Conservation (phyloP, 257 asterid genomes). For the Datura wrightii region DNA sequence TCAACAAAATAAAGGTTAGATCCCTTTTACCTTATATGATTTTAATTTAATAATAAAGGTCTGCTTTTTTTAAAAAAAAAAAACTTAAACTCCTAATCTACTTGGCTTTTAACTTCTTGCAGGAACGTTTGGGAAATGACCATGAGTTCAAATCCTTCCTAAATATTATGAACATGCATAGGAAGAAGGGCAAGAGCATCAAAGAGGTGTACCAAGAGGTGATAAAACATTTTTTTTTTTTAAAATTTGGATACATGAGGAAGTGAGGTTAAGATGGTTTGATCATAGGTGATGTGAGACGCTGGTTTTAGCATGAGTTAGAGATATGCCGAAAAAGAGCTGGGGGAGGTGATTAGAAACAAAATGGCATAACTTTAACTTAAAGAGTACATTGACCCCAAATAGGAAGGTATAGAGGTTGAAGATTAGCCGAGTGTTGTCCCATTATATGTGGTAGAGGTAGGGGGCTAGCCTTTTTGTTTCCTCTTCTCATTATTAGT, state of each 20-base stretch:
- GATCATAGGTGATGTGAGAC: background rate
- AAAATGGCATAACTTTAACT: too few species aligned
- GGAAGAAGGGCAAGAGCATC: slow-evolving; percentile 96
- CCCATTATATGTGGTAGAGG: too few species aligned
- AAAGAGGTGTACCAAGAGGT: slow-evolving; percentile 97
- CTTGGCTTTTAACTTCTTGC: slow-evolving; percentile 44
- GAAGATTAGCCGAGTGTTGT: too few species aligned
- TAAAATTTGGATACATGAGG: background rate
- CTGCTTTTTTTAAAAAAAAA: background rate
- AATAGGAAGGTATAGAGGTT: too few species aligned
- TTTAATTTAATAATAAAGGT: background rate
- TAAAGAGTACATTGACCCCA: too few species aligned
- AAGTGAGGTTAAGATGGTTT: too few species aligned
- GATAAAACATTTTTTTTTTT: too few species aligned
- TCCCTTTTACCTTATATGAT: slow-evolving; percentile 26
- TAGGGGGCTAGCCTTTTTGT: too few species aligned
- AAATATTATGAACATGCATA: slow-evolving; percentile 92
- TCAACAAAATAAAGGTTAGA: slow-evolving; percentile 91
- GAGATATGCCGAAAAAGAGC: too few species aligned
- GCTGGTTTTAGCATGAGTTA: too few species aligned
- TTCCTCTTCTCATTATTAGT: too few species aligned
- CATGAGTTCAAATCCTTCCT: slow-evolving; percentile 94
- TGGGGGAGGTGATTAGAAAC: too few species aligned
- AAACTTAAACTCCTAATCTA: background rate
- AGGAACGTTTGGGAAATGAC: slow-evolving; percentile 91